phyloP scores from a whole-genome alignment of 768 basidiomycete species.

The Tremella fuciformis region DNA sequence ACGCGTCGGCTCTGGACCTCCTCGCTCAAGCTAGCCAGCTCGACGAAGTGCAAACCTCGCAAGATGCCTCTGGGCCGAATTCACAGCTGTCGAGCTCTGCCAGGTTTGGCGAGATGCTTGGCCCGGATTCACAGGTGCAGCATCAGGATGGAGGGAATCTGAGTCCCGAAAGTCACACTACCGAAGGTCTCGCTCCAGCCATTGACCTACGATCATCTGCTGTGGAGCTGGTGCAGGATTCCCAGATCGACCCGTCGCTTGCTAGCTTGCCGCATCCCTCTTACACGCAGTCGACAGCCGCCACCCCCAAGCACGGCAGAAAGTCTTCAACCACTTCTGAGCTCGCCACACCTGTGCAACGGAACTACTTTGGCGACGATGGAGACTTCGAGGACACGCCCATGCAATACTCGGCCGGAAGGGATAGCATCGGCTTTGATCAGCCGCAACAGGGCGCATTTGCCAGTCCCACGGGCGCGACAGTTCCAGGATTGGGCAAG shows the following conservation, averaged over 20 bases:
- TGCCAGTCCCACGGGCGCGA: slow-evolving; percentile 36
- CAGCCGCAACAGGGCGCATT: slow-evolving; percentile 10
- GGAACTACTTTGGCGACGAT: neutral
- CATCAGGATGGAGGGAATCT: neutral
- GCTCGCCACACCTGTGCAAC: neutral
- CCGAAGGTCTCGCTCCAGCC: slow-evolving; percentile 25
- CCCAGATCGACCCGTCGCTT: slow-evolving; percentile 32
- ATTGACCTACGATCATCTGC: slow-evolving; percentile 20
- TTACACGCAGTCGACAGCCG: slow-evolving; percentile 6
- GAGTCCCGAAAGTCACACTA: neutral
- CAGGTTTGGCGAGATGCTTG: slow-evolving; percentile 9
- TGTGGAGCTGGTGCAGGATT: slow-evolving; percentile 11
- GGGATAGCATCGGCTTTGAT: neutral
- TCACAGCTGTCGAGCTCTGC: neutral
- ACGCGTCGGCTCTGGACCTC: slow-evolving; percentile 35
- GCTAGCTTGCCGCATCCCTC: slow-evolving; percentile 7
- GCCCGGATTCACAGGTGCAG: neutral
- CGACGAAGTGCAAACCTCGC: slow-evolving; percentile 24
- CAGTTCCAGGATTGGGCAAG: slow-evolving; percentile 46
- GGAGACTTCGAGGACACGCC: slow-evolving; percentile 1
- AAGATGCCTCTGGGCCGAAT: slow-evolving; percentile 6
- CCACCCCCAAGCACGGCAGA: slow-evolving; percentile 24
- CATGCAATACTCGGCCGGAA: neutral
- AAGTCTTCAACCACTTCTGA: slow-evolving; percentile 18
- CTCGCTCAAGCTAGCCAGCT: slow-evolving; percentile 40